Percentiles rank a stretch among this genome's conserved stretches.
Evolutionary conservation across 805 yeast species (phyloP).

Genomic region (Millerozyma miso): DNA sequence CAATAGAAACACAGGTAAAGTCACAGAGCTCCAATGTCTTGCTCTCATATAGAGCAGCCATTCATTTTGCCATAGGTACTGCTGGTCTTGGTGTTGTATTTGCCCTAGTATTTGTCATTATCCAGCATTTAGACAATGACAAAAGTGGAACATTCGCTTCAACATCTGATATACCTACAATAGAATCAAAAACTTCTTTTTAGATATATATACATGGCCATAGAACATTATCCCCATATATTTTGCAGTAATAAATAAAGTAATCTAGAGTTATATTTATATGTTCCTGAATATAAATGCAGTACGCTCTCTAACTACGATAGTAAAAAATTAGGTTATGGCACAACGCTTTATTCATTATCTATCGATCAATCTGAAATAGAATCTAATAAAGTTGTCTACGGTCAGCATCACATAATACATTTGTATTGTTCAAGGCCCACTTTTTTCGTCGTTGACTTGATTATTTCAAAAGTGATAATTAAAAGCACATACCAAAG

Average conservation of each 20-base stretch:
- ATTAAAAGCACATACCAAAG: too few relatives aligned
- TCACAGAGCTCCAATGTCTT: constrained; percentile 14
- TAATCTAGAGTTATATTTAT: too few relatives aligned
- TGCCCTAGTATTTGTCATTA: constrained; percentile 22
- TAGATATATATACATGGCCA: too few relatives aligned
- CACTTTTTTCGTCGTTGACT: too few relatives aligned
- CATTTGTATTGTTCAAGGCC: too few relatives aligned
- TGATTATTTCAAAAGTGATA: too few relatives aligned
- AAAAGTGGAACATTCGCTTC: constrained; percentile 5
- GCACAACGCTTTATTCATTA: neutral
- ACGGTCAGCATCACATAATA: too few relatives aligned
- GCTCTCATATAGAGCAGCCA: constrained; percentile 52
- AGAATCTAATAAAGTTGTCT: neutral
- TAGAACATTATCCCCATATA: too few relatives aligned
- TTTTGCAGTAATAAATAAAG: too few relatives aligned
- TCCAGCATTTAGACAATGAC: constrained; percentile 8
- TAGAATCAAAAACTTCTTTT: neutral
- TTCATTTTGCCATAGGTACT: constrained; percentile 59
- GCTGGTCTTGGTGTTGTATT: constrained; percentile 43
- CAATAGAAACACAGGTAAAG: constrained; percentile 44
- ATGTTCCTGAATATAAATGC: neutral
- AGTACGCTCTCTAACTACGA: neutral
- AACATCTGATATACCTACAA: neutral
- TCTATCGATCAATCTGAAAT: neutral
- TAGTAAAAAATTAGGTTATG: neutral